Percentiles rank a stretch among this genome's conserved stretches.
Evolutionary conservation across 495 filamentous ascomycete species (phyloP).

Genomic region (Hyphodiscus hymeniophilus): DNA sequence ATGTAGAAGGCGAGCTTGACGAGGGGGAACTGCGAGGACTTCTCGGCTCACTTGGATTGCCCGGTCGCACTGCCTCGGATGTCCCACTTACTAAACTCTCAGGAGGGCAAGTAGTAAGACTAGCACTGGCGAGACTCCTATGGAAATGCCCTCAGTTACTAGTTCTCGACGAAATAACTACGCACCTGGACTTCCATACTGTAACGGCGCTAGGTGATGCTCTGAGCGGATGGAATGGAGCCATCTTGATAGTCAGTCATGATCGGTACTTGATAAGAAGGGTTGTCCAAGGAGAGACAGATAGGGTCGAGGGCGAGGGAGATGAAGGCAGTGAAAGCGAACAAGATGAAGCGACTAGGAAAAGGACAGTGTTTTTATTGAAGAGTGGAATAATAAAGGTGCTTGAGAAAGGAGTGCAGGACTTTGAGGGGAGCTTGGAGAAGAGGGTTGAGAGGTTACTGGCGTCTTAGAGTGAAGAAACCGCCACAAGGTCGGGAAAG

Average conservation of each 20-base stretch:
- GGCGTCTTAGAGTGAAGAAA: constrained; percentile 1
- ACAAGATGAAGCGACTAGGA: constrained; percentile 32
- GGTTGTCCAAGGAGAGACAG: constrained; percentile 57
- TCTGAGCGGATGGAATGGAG: constrained; percentile 58
- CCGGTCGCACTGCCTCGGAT: constrained; percentile 57
- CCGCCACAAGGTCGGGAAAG: no score
- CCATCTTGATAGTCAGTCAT: constrained; percentile 65
- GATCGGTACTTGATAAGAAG: constrained; percentile 67
- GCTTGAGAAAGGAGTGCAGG: constrained; percentile 48
- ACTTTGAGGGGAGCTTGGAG: constrained; percentile 58
- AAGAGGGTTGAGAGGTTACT: constrained; percentile 44
- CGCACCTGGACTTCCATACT: constrained; percentile 75
- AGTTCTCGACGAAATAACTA: constrained; percentile 76
- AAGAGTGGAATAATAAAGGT: constrained; percentile 47
- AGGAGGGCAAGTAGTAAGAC: constrained; percentile 70
- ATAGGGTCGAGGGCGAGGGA: constrained; percentile 38
- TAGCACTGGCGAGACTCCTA: constrained; percentile 61
- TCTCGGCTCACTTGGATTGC: constrained; percentile 55
- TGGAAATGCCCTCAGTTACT: constrained; percentile 63
- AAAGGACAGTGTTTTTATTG: constrained; percentile 52
- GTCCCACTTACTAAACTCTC: constrained; percentile 61
- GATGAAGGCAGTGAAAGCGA: constrained; percentile 32
- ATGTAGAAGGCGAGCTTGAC: constrained; percentile 34
- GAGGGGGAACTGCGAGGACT: constrained; percentile 57
- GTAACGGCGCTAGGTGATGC: constrained; percentile 60